A percentile compares a stretch with the other conserved stretches of the same genome.
phyloP scores from a whole-genome alignment of 257 asterid genomes.

The Solanum boliviense region DNA sequence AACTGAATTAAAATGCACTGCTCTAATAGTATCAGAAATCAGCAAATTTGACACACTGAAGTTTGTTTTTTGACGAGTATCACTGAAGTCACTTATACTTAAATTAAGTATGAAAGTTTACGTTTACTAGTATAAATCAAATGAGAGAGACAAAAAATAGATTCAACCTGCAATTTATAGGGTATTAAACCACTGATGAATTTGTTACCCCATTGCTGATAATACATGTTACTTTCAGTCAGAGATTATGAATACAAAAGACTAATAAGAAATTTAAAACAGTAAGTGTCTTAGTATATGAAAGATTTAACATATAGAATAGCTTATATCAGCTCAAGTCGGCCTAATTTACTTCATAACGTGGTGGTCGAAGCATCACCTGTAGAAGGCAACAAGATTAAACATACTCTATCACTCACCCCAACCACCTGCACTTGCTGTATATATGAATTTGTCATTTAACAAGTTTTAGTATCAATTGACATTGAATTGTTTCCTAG shows the following conservation, averaged over 20 bases:
- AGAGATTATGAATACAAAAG: background rate
- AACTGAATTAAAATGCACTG: background rate
- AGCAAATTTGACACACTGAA: background rate
- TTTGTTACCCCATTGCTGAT: background rate
- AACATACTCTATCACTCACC: background rate
- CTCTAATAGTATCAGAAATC: background rate
- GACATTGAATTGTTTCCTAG: background rate
- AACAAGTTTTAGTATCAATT: background rate
- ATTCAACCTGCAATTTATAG: background rate
- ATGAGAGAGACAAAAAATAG: background rate
- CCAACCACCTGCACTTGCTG: background rate
- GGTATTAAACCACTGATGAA: too few species aligned
- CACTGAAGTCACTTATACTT: too few species aligned
- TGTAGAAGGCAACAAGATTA: background rate
- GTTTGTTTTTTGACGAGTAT: background rate
- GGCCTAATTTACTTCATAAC: background rate
- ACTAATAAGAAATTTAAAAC: background rate
- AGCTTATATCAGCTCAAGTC: background rate
- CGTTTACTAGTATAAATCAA: background rate
- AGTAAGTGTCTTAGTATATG: background rate
- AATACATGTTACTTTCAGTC: background rate
- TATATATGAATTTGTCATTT: background rate
- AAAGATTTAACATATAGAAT: background rate
- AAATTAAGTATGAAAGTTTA: too few species aligned
- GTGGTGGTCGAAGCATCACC: background rate